Evolutionary conservation across 768 basidiomycete genomes (phyloP), one percentile per base, ranked within the genome.

Genomic region (Gautieria morchelliformis): DNA sequence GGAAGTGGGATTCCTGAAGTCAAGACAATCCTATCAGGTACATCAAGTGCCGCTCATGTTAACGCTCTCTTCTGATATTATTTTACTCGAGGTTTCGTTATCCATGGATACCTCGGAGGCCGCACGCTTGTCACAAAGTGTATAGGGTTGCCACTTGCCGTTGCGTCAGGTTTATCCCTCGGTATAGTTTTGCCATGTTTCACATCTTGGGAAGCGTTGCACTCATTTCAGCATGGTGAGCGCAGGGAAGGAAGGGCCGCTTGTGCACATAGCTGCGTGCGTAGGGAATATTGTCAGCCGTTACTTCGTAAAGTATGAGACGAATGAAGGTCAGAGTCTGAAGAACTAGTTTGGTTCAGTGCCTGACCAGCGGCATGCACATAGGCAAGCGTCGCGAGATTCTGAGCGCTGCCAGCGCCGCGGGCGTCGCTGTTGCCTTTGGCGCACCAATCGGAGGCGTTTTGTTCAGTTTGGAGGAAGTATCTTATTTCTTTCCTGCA

Each of bases 1-100:
- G 96, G 96, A 19, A 90, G 87, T 65, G 96, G 96, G 49, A 94
- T 98, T 56, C 93, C 94, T 0, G 95, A 99, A 70, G 87, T 99
- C 68, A 99, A 99, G 69, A 90, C 89, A 0, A 93, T 95, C 57
- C 76, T 95, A 45, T 90, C 88, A 51, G 92, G 89, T 84, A 62
- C 44, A 71, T 58, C 22, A 1, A 20, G 30, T 42, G 4, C 44
- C 9, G 24, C 11, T 12, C 8, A 49, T 3, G 27, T 51, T 54
- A 41, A 53, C 22, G 5, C 4, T 49, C 3, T 2, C 24, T 17
- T 49, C 17, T 1, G 24, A 30, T 6, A 49, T 49, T 6, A 10
- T 20, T 27, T 63, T 67, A 47, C 54, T 46, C 59, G 5, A 83
- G 93, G 94, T 37, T 97, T 96, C 65, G 94, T 97, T 24, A 96